These are phyloP conservation scores for Malus sylvestris DNA, from an alignment of 306 rosid species.

Conservation along the genomic window DNA sequence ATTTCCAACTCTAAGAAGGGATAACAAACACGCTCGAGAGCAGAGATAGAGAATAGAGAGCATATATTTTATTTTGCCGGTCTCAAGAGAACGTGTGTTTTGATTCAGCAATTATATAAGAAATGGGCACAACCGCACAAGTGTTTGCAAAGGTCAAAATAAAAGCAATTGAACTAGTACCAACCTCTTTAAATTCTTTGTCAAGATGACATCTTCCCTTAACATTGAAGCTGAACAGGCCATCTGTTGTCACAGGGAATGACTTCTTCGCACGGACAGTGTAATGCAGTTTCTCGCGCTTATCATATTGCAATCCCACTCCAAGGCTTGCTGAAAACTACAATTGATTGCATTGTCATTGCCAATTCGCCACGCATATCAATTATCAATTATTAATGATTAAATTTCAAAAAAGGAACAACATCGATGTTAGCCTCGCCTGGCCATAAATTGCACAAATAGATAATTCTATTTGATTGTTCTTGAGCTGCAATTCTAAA, in stretches of 20 bases:
- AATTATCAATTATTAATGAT: not conserved
- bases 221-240: constrained; percentile 43
- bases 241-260: constrained; percentile 54
- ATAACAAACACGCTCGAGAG: not conserved
- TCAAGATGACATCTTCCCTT: constrained; percentile 67
- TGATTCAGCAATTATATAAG: not conserved
- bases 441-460: not conserved
- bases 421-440: not conserved
- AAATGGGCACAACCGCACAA: not conserved
- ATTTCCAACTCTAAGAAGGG: not conserved
- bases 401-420: not conserved
- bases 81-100: not conserved
- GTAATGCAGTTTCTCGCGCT: constrained; percentile 45
- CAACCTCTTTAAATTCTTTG: constrained; percentile 61
- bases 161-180: not conserved
- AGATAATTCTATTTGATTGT: not conserved
- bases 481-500: not conserved
- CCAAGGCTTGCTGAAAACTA: constrained; percentile 75
- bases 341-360: constrained; percentile 8
- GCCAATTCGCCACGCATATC: not conserved
- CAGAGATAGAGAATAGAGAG: not conserved
- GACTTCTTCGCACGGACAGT: constrained; percentile 60
- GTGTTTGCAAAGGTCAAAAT: not conserved
- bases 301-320: constrained; percentile 56
- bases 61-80: too few relatives aligned